Percentiles rank a stretch among this genome's conserved stretches.
Evolutionary conservation across 805 yeast species (phyloP).

Genomic region (Starmerella stigmatis): DNA sequence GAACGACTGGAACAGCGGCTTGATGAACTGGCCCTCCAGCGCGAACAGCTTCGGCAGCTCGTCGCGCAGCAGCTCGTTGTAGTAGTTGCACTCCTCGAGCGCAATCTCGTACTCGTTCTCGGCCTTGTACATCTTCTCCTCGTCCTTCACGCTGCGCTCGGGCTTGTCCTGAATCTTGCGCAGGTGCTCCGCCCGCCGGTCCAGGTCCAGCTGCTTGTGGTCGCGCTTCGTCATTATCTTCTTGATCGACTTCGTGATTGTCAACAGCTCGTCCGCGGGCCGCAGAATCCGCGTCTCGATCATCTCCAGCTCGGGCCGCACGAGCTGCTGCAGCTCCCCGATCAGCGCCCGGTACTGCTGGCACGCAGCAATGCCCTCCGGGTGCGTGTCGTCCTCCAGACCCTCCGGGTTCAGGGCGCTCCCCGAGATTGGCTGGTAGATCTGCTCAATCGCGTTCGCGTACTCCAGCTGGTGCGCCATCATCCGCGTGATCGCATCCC

Average conservation of each 20-base stretch:
- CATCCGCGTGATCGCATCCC: constrained; percentile 87
- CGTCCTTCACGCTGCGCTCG: constrained; percentile 79
- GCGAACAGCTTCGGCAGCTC: constrained; percentile 82
- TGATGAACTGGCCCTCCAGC: constrained; percentile 83
- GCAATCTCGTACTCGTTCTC: constrained; percentile 86
- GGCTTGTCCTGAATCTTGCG: constrained; percentile 70
- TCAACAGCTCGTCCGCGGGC: constrained; percentile 84
- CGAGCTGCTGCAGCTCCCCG: constrained; percentile 67
- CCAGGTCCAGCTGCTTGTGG: constrained; percentile 90
- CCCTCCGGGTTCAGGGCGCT: constrained; percentile 82
- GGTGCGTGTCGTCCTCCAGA: constrained; percentile 68
- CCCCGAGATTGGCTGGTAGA: constrained; percentile 93
- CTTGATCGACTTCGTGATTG: constrained; percentile 69
- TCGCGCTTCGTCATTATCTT: constrained; percentile 93
- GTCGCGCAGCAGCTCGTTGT: constrained; percentile 83
- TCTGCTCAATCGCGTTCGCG: constrained; percentile 89
- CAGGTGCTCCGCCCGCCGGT: constrained; percentile 62
- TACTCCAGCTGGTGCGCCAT: constrained; percentile 86
- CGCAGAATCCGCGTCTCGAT: constrained; percentile 80
- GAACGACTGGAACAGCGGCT: constrained; percentile 85
- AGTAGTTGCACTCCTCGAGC: constrained; percentile 90
- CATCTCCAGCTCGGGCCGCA: constrained; percentile 87
- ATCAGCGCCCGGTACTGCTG: constrained; percentile 86
- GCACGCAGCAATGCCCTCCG: constrained; percentile 91
- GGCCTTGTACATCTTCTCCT: constrained; percentile 76